These are phyloP conservation scores for Arachis monticola DNA, from an alignment of 331 rosid genomes.

Conservation along the genomic window DNA sequence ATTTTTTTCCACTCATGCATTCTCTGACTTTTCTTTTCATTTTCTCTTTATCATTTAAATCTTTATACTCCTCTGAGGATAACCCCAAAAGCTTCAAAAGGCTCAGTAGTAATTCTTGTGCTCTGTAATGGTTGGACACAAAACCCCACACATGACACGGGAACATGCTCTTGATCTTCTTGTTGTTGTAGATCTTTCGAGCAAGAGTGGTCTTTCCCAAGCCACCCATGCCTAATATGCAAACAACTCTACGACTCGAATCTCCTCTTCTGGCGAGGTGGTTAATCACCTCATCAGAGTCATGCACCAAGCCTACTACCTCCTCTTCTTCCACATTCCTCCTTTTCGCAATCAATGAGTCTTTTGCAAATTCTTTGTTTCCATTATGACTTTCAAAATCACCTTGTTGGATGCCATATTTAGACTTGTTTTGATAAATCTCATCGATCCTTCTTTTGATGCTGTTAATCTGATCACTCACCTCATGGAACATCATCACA, in stretches of 20 bases:
- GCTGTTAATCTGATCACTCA: background rate
- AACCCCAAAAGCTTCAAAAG: background rate
- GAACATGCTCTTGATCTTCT: background rate
- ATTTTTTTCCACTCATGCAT: background rate
- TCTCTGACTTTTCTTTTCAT: background rate
- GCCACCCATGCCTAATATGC: conserved; percentile 30
- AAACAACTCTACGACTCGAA: background rate
- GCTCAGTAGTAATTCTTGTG: background rate
- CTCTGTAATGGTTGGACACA: background rate
- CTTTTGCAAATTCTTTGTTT: background rate
- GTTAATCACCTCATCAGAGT: background rate
- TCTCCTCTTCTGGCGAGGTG: background rate
- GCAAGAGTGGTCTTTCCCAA: conserved; percentile 35
- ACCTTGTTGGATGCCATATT: background rate
- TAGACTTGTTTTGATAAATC: background rate
- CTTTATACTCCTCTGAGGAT: background rate
- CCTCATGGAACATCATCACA: background rate
- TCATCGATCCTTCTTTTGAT: background rate
- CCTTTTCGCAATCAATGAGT: background rate
- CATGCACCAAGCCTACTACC: conserved; percentile 2
- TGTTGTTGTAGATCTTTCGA: background rate
- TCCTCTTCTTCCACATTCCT: conserved; percentile 22
- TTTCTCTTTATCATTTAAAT: background rate
- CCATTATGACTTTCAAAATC: background rate
- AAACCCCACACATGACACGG: conserved; percentile 5